A percentile compares a stretch with the other conserved stretches of the same genome.
phyloP scores from a whole-genome alignment of 768 basidiomycete species.

The Tylopilus plumbeoviolaceoides region DNA sequence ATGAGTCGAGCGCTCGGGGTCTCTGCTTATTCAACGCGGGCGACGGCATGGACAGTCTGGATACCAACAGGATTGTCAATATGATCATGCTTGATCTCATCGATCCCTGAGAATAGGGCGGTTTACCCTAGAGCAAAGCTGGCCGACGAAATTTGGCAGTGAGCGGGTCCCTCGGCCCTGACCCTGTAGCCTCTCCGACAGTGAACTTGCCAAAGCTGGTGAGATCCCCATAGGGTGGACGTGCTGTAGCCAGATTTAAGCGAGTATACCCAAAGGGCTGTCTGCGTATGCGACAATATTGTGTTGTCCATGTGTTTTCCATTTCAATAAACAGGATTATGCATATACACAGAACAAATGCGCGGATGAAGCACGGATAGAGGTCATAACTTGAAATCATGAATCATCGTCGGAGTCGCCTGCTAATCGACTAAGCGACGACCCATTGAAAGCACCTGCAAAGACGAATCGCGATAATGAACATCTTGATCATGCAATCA shows the following conservation, averaged over 20 bases:
- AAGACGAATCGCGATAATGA: not conserved
- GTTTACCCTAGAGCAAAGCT: not conserved
- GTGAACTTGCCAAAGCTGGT: not conserved
- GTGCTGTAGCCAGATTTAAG: not conserved
- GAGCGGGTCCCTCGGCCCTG: not conserved
- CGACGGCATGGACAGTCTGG: not conserved
- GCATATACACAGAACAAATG: slow-evolving; percentile 10
- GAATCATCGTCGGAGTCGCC: slow-evolving; percentile 30
- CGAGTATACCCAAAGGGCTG: not conserved
- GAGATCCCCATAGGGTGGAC: not conserved
- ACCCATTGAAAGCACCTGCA: slow-evolving; percentile 28
- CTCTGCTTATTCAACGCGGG: not conserved
- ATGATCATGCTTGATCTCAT: not conserved
- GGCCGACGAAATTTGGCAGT: not conserved
- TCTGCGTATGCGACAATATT: not conserved
- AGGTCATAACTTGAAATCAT: slow-evolving; percentile 6
- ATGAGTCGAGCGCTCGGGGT: not conserved
- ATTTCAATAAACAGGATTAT: slow-evolving; percentile 2
- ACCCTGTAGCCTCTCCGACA: not conserved
- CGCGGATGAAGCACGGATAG: not conserved
- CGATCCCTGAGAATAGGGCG: not conserved
- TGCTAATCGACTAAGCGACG: slow-evolving; percentile 23
- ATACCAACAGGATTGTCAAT: not conserved
- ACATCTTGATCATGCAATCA: not conserved
- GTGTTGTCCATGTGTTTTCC: not conserved